Evolutionary conservation across 2,329 filamentous ascomycete species (phyloP), one percentile per base, ranked within the genome.

Genomic region (Colletotrichum magnum): DNA sequence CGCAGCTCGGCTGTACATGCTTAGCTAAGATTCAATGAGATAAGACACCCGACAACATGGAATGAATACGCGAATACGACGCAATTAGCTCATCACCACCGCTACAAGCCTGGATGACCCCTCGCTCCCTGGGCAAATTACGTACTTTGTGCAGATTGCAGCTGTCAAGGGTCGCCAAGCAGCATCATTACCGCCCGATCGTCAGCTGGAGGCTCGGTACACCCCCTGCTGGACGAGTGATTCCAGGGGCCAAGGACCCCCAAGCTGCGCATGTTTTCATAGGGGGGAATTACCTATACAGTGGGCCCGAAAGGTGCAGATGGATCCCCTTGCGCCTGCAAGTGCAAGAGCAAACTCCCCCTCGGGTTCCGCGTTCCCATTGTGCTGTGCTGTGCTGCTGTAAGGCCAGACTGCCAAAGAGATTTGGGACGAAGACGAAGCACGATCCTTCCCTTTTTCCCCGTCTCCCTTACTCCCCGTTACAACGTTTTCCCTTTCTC

Each of bases 191-290:
- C 36, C 54, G 18, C 54, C 54, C 54, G 54, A 45, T 32, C 39
- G 32, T 32, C 54, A 58, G 15, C 39, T 48, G 53, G 13, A 32
- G 28, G 50, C 53, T 18, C 53, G 28, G 48, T 10, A 28, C 16
- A 18, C 18, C 65, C 65, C 65, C 61, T 58, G 65, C 24, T 64
- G n/a, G 45, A 36, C 7, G 32, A 63, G 36, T 39, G 26, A 52
- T 64, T 64, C 61, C 61, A 68, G 48, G 66, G 66, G 54, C 6
- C 18, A 58, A 53, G 47, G 21, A 18, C 28, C 15, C 53, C 61
- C 54, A 18, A 28, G 51, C 24, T 69, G 57, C 62, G 67, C 67
- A 67, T 51, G 67, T 67, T 69, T 67, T 58, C 56, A 60, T 66
- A 66, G 67, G 63, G 56, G 62, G 67, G 4, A 61, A 61, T 61